These are phyloP conservation scores for Gloeopeniophorella convolvens DNA, from an alignment of 768 basidiomycete genomes.

Conservation along the genomic window DNA sequence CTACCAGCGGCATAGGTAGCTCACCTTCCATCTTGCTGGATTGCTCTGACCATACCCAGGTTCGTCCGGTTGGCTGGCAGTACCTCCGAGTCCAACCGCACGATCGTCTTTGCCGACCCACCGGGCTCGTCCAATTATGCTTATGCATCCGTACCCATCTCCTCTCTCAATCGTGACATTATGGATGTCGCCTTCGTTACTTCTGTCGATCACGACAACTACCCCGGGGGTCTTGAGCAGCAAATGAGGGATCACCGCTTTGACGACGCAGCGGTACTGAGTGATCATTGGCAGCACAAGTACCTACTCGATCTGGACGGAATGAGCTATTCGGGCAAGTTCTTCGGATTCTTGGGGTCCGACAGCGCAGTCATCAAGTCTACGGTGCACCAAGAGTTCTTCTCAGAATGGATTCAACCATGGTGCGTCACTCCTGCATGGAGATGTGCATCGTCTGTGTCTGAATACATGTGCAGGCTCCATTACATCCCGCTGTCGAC, in stretches of 20 bases:
- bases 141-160: conserved; percentile 53
- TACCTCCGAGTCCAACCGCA: conserved; percentile 43
- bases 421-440: conserved; percentile 44
- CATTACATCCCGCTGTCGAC: conserved; percentile 92
- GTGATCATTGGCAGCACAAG: conserved; percentile 89
- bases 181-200: conserved; percentile 89
- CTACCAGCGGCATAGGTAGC: conserved; percentile 82
- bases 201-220: conserved; percentile 58
- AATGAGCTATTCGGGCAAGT: conserved; percentile 90
- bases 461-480: conserved; percentile 46
- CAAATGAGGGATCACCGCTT: conserved; percentile 63
- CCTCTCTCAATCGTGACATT: conserved; percentile 62
- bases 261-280: conserved; percentile 70
- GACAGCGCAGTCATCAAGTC: conserved; percentile 88
- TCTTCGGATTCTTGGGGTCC: conserved; percentile 78
- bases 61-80: conserved; percentile 78
- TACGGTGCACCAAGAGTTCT: conserved; percentile 89
- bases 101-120: conserved; percentile 67
- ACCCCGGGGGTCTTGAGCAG: conserved; percentile 68
- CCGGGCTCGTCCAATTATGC: conserved; percentile 49
- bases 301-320: conserved; percentile 88
- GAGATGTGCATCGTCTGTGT: not conserved
- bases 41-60: conserved; percentile 23
- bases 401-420: conserved; percentile 86
- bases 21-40: conserved; percentile 17